Evolutionary conservation across 2,329 filamentous ascomycete species (phyloP).

Genomic region (Dothiorella sarmentorum): DNA sequence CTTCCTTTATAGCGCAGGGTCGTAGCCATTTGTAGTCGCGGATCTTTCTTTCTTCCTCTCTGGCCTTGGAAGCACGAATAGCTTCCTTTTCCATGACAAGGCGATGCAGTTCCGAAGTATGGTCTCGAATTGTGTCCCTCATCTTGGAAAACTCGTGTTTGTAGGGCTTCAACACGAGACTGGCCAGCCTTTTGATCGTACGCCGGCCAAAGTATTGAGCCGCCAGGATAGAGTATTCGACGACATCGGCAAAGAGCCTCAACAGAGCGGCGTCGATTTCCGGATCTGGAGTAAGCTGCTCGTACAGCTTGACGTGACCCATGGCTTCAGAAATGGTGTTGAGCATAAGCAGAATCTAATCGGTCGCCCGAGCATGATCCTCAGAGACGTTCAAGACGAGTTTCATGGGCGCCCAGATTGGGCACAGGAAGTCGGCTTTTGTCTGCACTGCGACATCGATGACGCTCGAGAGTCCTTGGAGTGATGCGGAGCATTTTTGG

Average conservation of each 20-base stretch:
- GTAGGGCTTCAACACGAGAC: neutral
- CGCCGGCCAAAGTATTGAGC: neutral
- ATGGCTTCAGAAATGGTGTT: neutral
- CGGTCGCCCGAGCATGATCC: neutral
- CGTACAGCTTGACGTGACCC: neutral
- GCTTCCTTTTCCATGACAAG: neutral
- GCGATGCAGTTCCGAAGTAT: neutral
- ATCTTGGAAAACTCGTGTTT: neutral
- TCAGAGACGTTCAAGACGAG: constrained; percentile 7
- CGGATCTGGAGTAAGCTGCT: neutral
- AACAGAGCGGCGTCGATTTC: neutral
- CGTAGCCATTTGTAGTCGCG: neutral
- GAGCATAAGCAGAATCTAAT: neutral
- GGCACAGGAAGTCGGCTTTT: constrained; percentile 2
- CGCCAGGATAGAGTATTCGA: neutral
- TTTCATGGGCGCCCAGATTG: constrained; percentile 12
- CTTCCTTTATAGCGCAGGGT: neutral
- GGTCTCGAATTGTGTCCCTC: neutral
- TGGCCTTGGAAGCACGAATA: neutral
- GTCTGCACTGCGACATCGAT: constrained; percentile 9
- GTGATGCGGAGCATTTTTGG: neutral
- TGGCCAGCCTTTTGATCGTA: neutral
- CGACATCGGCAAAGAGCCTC: neutral
- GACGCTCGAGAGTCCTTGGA: neutral
- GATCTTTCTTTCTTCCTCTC: neutral